Conservation (phyloP, 202 grass and related monocot genomes). For the Setaria viridis region DNA sequence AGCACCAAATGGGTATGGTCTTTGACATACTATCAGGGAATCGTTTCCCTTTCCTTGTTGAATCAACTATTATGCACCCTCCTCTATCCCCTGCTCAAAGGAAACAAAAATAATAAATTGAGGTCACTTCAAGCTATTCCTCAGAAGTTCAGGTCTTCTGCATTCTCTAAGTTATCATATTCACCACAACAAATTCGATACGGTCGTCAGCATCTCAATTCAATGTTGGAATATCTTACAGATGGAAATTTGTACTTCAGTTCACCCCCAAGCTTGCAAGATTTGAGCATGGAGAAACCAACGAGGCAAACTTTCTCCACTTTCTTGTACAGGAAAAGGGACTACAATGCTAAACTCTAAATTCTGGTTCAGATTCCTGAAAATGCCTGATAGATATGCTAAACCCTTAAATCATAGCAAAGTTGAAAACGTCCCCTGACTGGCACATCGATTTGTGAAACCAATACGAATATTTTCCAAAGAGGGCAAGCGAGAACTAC, state of each 20-base stretch:
- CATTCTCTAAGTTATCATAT: not conserved
- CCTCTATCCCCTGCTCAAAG: conserved; percentile 77
- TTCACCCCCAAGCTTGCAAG: not conserved
- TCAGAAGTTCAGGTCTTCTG: not conserved
- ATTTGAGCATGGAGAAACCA: not conserved
- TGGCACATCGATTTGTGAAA: conserved; percentile 1
- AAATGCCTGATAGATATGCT: conserved; percentile 7
- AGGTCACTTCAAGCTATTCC: not conserved
- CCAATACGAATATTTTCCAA: not conserved
- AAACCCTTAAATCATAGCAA: not conserved
- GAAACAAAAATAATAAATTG: conserved; percentile 9
- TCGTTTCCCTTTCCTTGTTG: conserved; percentile 83
- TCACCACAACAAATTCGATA: not conserved
- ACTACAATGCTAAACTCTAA: not conserved
- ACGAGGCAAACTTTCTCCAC: not conserved
- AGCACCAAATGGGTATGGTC: conserved; percentile 94
- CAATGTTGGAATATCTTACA: not conserved
- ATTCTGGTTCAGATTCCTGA: not conserved
- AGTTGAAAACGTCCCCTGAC: not conserved
- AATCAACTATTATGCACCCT: conserved; percentile 94
- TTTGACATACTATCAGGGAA: conserved; percentile 98
- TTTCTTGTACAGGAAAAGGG: not conserved
- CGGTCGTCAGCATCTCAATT: not conserved
- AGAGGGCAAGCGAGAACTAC: not conserved
- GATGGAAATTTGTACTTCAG: conserved; percentile 4